phyloP scores from a whole-genome alignment of 352 stramenopile genomes.

The Peronospora destructor region DNA sequence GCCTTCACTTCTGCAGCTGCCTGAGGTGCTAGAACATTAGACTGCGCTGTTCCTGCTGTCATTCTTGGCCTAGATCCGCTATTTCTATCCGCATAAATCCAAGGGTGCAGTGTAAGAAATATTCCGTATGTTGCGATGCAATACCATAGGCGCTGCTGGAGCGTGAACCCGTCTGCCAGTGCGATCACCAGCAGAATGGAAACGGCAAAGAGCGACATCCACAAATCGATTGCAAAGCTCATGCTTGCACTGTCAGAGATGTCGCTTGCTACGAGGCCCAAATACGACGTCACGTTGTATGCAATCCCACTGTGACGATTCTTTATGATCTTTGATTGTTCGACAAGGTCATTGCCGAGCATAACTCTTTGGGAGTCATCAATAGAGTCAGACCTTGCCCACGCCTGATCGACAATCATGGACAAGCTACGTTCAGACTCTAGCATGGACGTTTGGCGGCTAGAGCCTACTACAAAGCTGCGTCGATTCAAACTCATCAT shows the following conservation, averaged over 20 bases:
- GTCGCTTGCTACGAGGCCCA: constrained; percentile 22
- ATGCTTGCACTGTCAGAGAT: constrained; percentile 15
- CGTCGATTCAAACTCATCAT: constrained; percentile 11
- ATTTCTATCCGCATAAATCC: constrained; percentile 29
- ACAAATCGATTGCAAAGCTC: constrained; percentile 42
- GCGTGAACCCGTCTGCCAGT: constrained; percentile 35
- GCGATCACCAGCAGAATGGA: constrained; percentile 41
- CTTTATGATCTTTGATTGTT: constrained; percentile 3
- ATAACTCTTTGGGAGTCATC: constrained; percentile 13
- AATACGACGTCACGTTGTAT: constrained; percentile 20
- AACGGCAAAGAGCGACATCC: constrained; percentile 49
- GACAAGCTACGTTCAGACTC: constrained; percentile 30
- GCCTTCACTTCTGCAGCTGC: not conserved
- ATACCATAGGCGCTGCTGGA: constrained; percentile 38
- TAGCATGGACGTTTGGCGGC: constrained; percentile 25
- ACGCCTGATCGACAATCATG: constrained; percentile 28
- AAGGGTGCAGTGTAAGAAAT: constrained; percentile 50
- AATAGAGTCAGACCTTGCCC: constrained; percentile 23
- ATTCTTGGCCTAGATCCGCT: not conserved
- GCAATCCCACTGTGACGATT: constrained; percentile 7
- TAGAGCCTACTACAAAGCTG: constrained; percentile 16
- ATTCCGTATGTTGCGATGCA: constrained; percentile 44
- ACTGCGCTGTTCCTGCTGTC: constrained; percentile 1
- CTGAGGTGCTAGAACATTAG: constrained; percentile 2
- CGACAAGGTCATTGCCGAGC: constrained; percentile 14